Conservation (phyloP, 257 asterid genomes). For the Apocynum venetum region DNA sequence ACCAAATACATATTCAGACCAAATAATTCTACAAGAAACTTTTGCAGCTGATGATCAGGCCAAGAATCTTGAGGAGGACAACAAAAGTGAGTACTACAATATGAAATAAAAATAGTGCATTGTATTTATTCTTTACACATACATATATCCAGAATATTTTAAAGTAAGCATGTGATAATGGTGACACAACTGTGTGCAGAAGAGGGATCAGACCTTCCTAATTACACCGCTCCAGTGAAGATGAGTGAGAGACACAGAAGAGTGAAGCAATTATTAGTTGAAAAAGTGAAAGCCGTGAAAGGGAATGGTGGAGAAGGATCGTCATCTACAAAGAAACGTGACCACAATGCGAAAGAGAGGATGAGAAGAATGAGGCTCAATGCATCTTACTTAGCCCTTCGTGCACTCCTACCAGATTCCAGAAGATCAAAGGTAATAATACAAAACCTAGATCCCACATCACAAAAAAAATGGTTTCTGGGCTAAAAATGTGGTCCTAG, state of each 20-base stretch:
- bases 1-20: no score
- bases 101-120: no score
- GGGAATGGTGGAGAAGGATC: conserved; percentile 14
- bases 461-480: no score
- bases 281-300: neutral
- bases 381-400: conserved; percentile 41
- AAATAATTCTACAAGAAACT: neutral
- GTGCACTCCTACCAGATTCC: conserved; percentile 36
- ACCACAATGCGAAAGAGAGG: conserved; percentile 51
- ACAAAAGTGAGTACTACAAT: neutral
- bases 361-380: conserved; percentile 44
- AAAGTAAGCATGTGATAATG: neutral
- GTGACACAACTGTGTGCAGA: neutral
- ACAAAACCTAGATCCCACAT: no score
- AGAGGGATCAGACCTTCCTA: neutral
- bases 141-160: no score
- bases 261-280: conserved; percentile 1
- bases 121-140: no score
- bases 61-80: neutral
- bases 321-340: conserved; percentile 28
- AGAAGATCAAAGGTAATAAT: conserved; percentile 40
- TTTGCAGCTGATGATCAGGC: neutral
- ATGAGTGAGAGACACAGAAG: neutral
- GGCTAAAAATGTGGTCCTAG: no score
- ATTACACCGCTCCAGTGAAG: neutral